Conservation (phyloP, 352 stramenopile genomes). For the Globisporangium spinosum region DNA sequence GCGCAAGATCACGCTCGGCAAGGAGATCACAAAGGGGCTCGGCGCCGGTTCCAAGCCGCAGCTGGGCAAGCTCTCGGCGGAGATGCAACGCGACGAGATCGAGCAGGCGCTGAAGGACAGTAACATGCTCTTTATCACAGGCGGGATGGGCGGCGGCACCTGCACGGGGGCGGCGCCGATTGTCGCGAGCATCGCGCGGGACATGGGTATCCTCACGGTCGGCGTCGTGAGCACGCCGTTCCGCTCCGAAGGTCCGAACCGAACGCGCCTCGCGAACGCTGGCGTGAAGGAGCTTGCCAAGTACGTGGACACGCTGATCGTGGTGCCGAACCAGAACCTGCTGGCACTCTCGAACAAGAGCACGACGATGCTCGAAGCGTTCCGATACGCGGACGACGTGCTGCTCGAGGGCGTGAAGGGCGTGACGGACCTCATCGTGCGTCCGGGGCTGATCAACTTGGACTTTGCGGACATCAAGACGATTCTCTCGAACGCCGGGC, state of each 20-base stretch:
- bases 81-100: slow-evolving; percentile 90
- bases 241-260: slow-evolving; percentile 92
- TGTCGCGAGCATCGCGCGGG: slow-evolving; percentile 91
- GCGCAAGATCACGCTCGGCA: slow-evolving; percentile 81
- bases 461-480: slow-evolving; percentile 97
- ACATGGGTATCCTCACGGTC: slow-evolving; percentile 92
- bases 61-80: slow-evolving; percentile 75
- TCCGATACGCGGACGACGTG: slow-evolving; percentile 94
- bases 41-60: slow-evolving; percentile 79
- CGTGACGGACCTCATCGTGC: slow-evolving; percentile 95
- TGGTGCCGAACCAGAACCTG: slow-evolving; percentile 97
- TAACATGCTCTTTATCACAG: slow-evolving; percentile 96
- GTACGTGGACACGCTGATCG: slow-evolving; percentile 94
- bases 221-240: slow-evolving; percentile 96
- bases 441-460: slow-evolving; percentile 95
- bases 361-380: slow-evolving; percentile 92
- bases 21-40: slow-evolving; percentile 82
- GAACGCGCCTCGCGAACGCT: slow-evolving; percentile 91
- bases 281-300: slow-evolving; percentile 91
- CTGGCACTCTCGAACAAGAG: slow-evolving; percentile 90
- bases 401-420: slow-evolving; percentile 94
- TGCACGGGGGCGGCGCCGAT: slow-evolving; percentile 91
- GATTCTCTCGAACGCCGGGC: slow-evolving; percentile 92
- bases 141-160: slow-evolving; percentile 92
- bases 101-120: slow-evolving; percentile 85